Conservation (phyloP, 352 stramenopile species). For the Hyaloperonospora brassicae region DNA sequence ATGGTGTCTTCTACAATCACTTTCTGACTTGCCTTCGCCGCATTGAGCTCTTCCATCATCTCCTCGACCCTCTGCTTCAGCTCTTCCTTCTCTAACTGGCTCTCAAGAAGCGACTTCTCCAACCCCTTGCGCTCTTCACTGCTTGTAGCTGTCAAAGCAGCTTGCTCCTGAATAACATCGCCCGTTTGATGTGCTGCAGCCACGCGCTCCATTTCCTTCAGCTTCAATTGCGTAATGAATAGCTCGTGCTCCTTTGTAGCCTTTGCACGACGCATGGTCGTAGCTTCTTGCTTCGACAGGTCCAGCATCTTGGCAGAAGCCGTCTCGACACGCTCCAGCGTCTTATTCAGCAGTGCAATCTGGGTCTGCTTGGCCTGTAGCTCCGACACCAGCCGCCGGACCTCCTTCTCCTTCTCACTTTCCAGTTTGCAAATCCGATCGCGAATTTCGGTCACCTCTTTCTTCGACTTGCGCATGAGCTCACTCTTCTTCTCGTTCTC, state of each 20-base stretch:
- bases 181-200: constrained; percentile 23
- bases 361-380: constrained; percentile 56
- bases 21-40: constrained; percentile 32
- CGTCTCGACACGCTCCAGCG: constrained; percentile 47
- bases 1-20: constrained; percentile 34
- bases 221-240: constrained; percentile 44
- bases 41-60: constrained; percentile 32
- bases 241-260: constrained; percentile 61
- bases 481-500: constrained; percentile 53
- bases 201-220: constrained; percentile 56
- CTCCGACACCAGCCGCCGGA: constrained; percentile 43
- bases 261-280: constrained; percentile 39
- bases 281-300: constrained; percentile 42
- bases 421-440: constrained; percentile 52
- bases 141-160: constrained; percentile 22
- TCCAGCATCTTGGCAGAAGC: constrained; percentile 38
- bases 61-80: constrained; percentile 45
- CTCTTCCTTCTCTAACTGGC: constrained; percentile 44
- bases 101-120: constrained; percentile 44
- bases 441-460: constrained; percentile 46
- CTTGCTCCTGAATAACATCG: constrained; percentile 29
- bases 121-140: constrained; percentile 36
- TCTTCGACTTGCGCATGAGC: constrained; percentile 40
- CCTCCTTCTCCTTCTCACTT: constrained; percentile 49
- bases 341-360: constrained; percentile 45